These are phyloP conservation scores for Penicillium maclennaniae DNA, from an alignment of 495 filamentous ascomycete species.

Conservation along the genomic window DNA sequence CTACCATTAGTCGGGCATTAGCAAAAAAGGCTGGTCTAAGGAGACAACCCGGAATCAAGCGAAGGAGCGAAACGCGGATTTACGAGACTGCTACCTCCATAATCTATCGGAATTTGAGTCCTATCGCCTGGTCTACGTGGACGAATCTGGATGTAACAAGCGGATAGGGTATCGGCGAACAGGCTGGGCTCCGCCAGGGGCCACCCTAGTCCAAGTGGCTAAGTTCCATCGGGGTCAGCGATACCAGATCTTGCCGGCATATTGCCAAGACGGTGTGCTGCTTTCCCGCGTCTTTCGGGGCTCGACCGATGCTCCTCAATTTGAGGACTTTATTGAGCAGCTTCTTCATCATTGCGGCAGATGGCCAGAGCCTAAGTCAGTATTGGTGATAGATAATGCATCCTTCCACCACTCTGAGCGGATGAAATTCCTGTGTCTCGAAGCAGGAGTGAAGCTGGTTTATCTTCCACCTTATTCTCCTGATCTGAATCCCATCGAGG, in stretches of 20 bases:
- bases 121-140: not conserved
- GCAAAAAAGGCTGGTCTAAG: constrained; percentile 5
- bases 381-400: too few relatives aligned
- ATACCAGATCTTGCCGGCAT: constrained; percentile 35
- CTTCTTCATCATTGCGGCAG: constrained; percentile 4
- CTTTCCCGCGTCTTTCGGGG: constrained; percentile 27
- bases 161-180: not conserved
- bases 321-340: constrained; percentile 36
- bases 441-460: too few relatives aligned
- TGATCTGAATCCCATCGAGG: constrained; percentile 17
- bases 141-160: not conserved
- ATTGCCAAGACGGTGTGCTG: constrained; percentile 30
- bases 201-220: not conserved
- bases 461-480: constrained; percentile 6
- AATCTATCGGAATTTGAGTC: not conserved
- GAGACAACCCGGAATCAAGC: constrained; percentile 5
- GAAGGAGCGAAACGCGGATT: not conserved
- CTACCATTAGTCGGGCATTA: constrained; percentile 3
- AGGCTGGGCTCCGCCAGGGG: not conserved
- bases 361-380: not conserved
- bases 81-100: not conserved
- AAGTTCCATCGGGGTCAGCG: constrained; percentile 21
- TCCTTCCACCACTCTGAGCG: too few relatives aligned
- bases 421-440: too few relatives aligned
- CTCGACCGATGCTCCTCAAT: constrained; percentile 27